A percentile compares a stretch with the other conserved stretches of the same genome.
Conservation (phyloP, 768 basidiomycete species). For the Flagelloscypha sp. region DNA sequence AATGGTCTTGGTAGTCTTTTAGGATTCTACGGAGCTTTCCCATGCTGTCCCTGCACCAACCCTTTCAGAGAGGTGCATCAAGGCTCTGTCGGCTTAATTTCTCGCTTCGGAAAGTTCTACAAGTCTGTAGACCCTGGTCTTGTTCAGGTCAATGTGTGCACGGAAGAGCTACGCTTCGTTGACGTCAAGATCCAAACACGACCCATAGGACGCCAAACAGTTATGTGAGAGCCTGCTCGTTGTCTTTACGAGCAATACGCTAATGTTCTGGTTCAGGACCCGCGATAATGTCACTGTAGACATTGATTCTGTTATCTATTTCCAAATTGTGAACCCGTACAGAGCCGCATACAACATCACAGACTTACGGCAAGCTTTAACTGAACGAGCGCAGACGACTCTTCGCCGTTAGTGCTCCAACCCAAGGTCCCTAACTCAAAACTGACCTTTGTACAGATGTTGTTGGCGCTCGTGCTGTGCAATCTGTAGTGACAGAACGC, state of each 20-base stretch:
- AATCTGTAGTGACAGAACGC: conserved; percentile 92
- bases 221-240: conserved; percentile 54
- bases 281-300: conserved; percentile 95
- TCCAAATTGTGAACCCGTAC: conserved; percentile 85
- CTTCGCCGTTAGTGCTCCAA: too few species aligned
- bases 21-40: conserved; percentile 67
- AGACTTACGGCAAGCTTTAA: conserved; percentile 78
- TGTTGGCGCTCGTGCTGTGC: conserved; percentile 91
- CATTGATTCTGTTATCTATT: conserved; percentile 91
- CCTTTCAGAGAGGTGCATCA: conserved; percentile 82
- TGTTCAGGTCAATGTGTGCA: conserved; percentile 89
- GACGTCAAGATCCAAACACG: conserved; percentile 97
- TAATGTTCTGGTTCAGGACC: conserved; percentile 44
- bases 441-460: too few species aligned
- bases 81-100: conserved; percentile 85
- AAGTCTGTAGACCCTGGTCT: conserved; percentile 91
- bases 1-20: conserved; percentile 58
- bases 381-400: conserved; percentile 88
- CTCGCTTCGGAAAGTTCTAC: conserved; percentile 94
- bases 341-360: conserved; percentile 90
- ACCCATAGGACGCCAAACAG: conserved; percentile 76
- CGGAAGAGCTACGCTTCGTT: conserved; percentile 77
- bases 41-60: conserved; percentile 80
- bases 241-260: neutral
- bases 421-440: too few species aligned